phyloP scores from a whole-genome alignment of 2,329 filamentous ascomycete species.

The Aspergillus novoparasiticus region DNA sequence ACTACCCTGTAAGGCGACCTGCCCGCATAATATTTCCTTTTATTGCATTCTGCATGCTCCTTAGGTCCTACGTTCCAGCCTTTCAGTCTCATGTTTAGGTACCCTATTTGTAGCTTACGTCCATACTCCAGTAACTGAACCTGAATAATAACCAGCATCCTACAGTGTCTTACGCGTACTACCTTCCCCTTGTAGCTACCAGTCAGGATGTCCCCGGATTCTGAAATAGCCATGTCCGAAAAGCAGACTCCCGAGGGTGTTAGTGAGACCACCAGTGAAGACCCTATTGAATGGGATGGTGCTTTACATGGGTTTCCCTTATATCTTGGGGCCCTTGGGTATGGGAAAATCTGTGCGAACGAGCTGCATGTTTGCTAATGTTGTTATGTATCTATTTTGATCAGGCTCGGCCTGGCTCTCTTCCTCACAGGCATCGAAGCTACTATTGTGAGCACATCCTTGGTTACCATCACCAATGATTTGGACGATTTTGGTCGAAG shows the following conservation, averaged over 20 bases:
- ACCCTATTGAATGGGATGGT: background rate
- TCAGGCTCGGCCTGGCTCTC: constrained; percentile 25
- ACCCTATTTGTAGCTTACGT: background rate
- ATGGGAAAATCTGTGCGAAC: background rate
- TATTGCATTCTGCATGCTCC: background rate
- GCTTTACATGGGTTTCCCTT: background rate
- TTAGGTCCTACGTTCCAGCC: background rate
- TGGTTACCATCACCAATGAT: constrained; percentile 49
- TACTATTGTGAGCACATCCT: constrained; percentile 55
- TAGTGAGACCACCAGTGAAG: background rate
- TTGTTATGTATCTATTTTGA: background rate
- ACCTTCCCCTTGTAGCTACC: background rate
- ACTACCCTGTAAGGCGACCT: background rate
- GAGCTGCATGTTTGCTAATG: background rate
- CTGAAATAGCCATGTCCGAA: background rate
- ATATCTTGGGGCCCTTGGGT: background rate
- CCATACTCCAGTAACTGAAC: background rate
- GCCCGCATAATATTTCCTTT: background rate
- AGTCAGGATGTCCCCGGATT: background rate
- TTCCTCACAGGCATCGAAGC: constrained; percentile 53
- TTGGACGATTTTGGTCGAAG: constrained; percentile 40
- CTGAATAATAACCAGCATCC: background rate
- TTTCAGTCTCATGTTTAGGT: background rate
- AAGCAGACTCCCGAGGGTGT: background rate
- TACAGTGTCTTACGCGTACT: background rate